phyloP scores from a whole-genome alignment of 1,284 basidiomycete species.

The Waitea zeae region DNA sequence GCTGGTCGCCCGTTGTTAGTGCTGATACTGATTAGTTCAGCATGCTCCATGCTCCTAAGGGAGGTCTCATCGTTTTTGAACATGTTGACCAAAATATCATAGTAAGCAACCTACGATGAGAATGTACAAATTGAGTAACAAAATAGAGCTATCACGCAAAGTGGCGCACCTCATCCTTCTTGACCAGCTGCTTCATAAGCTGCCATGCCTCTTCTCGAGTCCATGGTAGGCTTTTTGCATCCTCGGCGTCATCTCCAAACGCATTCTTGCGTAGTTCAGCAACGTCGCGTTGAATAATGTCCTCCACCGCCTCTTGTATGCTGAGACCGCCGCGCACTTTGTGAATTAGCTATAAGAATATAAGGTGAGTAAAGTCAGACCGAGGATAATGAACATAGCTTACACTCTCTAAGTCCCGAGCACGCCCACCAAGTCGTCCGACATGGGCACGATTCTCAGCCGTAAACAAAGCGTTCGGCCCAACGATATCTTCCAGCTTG shows the following conservation, averaged over 20 bases:
- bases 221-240: constrained; percentile 76
- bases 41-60: constrained; percentile 76
- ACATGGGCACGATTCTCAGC: constrained; percentile 37
- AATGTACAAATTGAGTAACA: constrained; percentile 4
- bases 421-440: constrained; percentile 69
- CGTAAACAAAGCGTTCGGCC: constrained; percentile 31
- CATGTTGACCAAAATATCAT: constrained; percentile 67
- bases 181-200: constrained; percentile 61
- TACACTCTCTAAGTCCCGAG: constrained; percentile 73
- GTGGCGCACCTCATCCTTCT: constrained; percentile 42
- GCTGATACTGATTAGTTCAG: constrained; percentile 72
- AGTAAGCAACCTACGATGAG: constrained; percentile 51
- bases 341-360: constrained; percentile 46
- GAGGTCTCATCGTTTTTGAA: constrained; percentile 85
- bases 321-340: constrained; percentile 65
- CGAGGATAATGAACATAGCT: constrained; percentile 9
- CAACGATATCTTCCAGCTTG: constrained; percentile 55
- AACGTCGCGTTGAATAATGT: constrained; percentile 68
- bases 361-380: background rate
- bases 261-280: constrained; percentile 80
- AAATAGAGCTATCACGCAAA: background rate
- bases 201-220: constrained; percentile 79
- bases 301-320: constrained; percentile 74
- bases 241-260: constrained; percentile 84
- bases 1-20: constrained; percentile 75